Evolutionary conservation across 2,329 filamentous ascomycete species (phyloP).

Genomic region (Colletotrichum scovillei): DNA sequence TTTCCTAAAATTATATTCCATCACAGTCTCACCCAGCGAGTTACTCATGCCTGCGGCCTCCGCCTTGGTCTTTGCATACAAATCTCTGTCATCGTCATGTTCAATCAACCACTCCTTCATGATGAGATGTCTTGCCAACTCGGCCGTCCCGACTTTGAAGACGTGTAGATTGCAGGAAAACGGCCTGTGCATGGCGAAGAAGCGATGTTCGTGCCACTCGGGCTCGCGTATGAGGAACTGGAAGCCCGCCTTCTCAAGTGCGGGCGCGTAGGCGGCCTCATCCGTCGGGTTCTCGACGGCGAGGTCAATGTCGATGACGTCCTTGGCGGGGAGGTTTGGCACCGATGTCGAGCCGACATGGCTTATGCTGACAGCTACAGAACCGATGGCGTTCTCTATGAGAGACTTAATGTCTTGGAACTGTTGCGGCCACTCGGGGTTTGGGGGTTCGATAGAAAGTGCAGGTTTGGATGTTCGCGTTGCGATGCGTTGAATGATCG

Average conservation of each 20-base stretch:
- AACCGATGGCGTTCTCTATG: constrained; percentile 50
- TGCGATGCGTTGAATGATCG: constrained; percentile 40
- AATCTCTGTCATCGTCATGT: constrained; percentile 49
- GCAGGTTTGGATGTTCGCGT: constrained; percentile 39
- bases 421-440: constrained; percentile 49
- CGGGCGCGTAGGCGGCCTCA: constrained; percentile 55
- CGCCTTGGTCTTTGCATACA: constrained; percentile 54
- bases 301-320: constrained; percentile 64
- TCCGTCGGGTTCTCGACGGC: constrained; percentile 51
- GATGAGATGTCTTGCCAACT: constrained; percentile 54
- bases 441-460: constrained; percentile 48
- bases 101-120: constrained; percentile 57
- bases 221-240: constrained; percentile 59
- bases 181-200: constrained; percentile 52
- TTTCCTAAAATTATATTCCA: constrained; percentile 55
- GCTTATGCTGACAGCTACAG: constrained; percentile 47
- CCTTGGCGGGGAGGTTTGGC: constrained; percentile 60
- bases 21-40: constrained; percentile 45
- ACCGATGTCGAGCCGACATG: constrained; percentile 65
- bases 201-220: constrained; percentile 59
- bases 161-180: constrained; percentile 59
- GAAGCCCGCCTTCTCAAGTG: constrained; percentile 57
- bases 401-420: constrained; percentile 46
- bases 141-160: constrained; percentile 54
- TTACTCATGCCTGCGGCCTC: constrained; percentile 46